Base-by-base conservation (phyloP, 192 early-diverging fungal species). In the Coemansia asiatica region DNA sequence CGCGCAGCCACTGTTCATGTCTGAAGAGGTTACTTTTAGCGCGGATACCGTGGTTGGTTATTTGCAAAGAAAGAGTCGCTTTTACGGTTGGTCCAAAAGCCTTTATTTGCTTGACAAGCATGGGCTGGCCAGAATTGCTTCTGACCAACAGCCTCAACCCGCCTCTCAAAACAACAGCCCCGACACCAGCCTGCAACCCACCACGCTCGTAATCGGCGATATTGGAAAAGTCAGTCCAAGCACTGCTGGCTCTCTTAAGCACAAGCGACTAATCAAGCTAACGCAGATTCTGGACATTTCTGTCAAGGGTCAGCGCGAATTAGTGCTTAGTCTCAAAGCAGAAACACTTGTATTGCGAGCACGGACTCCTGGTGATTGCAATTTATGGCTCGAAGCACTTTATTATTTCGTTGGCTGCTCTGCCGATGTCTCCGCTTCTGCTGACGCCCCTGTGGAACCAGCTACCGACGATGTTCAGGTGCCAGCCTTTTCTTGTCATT, bases 21-120 rank as follows among this genome's bases (percentile, higher is more conserved):
- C 51, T 56, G 53, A 48, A 2, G 33, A 53, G 1, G 33, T 1
- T 27, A 8, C 21, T 15, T 27, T 23, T n/a, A 23, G 50, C 29
- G 33, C 49, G 18, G 61, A 63, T 18, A 44, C 44, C 25, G 67
- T 53, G 13, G 28, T 72, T 19, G 79, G 79, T 2, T 67, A 56
- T 63, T 46, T 81, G 50, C 73, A 81, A 25, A 75, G 61, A 48
- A 81, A 71, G 55, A 75, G 68, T 60, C 66, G 79, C 23, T 81
- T 81, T 49, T 81, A 81, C 58, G 69, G 79, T 29, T 81, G 79
- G 79, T 72, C 49, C 49, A 69, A 53, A 48, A 44, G 65, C 27
- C 55, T 73, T n/a, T 75, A 72, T 60, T 56, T 64, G 29, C 67
- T 81, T 47, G 46, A 61, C 21, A 40, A 56, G 8, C 63, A 54